Conservation (phyloP, 768 basidiomycete genomes). For the Lyophyllum atratum region DNA sequence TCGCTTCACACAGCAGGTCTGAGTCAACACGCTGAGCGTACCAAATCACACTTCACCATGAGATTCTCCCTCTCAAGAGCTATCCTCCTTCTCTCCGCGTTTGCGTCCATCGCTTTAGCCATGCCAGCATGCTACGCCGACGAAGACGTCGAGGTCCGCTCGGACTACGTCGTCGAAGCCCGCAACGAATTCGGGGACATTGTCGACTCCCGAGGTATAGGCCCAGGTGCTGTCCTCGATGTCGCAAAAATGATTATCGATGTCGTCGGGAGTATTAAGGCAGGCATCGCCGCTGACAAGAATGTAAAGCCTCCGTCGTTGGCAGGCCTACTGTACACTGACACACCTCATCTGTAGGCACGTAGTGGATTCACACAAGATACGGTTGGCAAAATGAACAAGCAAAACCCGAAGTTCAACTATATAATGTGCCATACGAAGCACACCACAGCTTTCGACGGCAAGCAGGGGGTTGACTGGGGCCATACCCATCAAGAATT, state of each 20-base stretch:
- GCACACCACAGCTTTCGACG: conserved; percentile 6
- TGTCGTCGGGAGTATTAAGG: background rate
- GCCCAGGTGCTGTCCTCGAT: background rate
- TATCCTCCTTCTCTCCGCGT: background rate
- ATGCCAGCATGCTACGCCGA: background rate
- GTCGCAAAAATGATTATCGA: background rate
- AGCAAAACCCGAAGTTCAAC: background rate
- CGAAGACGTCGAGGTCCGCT: background rate
- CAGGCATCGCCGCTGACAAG: background rate
- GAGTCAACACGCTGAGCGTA: background rate
- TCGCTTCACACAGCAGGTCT: background rate
- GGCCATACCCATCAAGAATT: conserved; percentile 7
- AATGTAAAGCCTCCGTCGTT: background rate
- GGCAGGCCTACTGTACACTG: background rate
- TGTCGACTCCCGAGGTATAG: background rate
- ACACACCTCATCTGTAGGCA: background rate
- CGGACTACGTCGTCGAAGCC: background rate
- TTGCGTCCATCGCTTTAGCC: background rate
- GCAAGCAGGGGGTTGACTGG: conserved; percentile 9
- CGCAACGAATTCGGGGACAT: background rate
- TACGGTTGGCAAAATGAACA: background rate
- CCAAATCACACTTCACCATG: background rate
- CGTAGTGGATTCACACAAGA: background rate
- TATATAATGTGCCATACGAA: conserved; percentile 3
- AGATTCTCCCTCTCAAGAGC: background rate